A percentile compares a stretch with the other conserved stretches of the same genome.
Conservation (phyloP, 2,329 filamentous ascomycete species). For the Pseudocercospora crystallina region DNA sequence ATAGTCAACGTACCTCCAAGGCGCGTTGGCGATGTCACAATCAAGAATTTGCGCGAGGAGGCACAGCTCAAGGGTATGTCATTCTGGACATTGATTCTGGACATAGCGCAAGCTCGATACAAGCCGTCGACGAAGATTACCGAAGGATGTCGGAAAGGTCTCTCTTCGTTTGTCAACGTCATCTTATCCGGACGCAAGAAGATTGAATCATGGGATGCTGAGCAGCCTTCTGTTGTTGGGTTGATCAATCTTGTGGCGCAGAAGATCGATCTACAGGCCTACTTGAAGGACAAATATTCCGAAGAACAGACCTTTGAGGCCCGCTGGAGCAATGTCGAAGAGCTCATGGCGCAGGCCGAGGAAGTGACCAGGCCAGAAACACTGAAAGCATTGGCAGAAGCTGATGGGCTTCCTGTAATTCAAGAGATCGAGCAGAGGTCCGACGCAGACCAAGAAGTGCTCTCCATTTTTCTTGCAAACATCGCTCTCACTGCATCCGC, state of each 20-base stretch:
- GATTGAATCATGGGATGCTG: conserved; percentile 45
- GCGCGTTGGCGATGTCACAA: conserved; percentile 75
- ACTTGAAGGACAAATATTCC: conserved; percentile 67
- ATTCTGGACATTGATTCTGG: conserved; percentile 73
- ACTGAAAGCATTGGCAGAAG: conserved; percentile 34
- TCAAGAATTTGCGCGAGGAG: conserved; percentile 72
- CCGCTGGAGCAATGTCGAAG: conserved; percentile 84
- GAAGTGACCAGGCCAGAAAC: conserved; percentile 58
- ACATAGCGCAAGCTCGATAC: conserved; percentile 53
- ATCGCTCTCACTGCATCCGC: conserved; percentile 81
- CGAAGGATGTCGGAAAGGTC: conserved; percentile 55
- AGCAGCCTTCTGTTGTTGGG: conserved; percentile 41
- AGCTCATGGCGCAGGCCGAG: conserved; percentile 75
- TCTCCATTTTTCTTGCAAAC: conserved; percentile 84
- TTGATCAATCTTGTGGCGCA: conserved; percentile 59
- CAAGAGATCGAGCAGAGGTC: conserved; percentile 64
- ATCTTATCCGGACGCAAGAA: conserved; percentile 59
- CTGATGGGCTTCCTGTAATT: conserved; percentile 62
- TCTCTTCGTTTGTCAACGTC: conserved; percentile 60
- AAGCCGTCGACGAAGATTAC: conserved; percentile 56
- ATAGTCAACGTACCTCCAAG: conserved; percentile 83
- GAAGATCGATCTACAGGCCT: conserved; percentile 71
- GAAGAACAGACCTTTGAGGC: conserved; percentile 67
- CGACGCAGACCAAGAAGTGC: conserved; percentile 57
- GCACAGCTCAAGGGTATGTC: conserved; percentile 68